Conservation (phyloP, 148 eudicot genomes). For the Hydrangea macrophylla region DNA sequence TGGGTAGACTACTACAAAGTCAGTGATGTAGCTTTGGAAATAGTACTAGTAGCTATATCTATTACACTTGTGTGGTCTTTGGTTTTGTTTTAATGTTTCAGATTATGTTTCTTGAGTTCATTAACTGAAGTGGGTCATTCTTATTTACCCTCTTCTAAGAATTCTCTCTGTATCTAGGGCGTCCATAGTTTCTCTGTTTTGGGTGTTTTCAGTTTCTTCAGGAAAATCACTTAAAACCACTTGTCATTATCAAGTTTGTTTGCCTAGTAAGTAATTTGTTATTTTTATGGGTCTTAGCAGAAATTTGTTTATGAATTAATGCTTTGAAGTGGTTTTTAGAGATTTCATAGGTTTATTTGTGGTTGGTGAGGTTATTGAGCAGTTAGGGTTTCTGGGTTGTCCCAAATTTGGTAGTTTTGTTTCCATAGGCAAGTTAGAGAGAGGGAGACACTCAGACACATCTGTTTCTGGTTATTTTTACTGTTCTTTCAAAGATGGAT, state of each 20-base stretch:
- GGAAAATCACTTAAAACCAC: neutral
- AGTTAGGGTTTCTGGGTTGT: conserved; percentile 28
- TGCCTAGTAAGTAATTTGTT: neutral
- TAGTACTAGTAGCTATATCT: conserved; percentile 24
- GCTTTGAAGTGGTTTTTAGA: conserved; percentile 1
- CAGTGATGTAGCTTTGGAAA: conserved; percentile 29
- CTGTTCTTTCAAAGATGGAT: conserved; percentile 33
- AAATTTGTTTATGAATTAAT: neutral
- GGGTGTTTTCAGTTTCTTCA: neutral
- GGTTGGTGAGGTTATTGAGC: conserved; percentile 15
- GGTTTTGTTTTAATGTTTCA: conserved; percentile 27
- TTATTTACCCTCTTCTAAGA: conserved; percentile 6
- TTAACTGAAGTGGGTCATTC: conserved; percentile 41
- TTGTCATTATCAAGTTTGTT: neutral
- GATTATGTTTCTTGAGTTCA: conserved; percentile 38
- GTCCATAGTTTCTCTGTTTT: neutral
- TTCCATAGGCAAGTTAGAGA: conserved; percentile 2
- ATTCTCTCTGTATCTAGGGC: neutral
- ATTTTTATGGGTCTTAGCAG: neutral
- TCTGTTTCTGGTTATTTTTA: conserved; percentile 10
- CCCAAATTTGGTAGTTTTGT: neutral
- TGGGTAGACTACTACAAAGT: conserved; percentile 6
- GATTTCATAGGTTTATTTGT: conserved; percentile 7
- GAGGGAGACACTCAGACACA: conserved; percentile 1
- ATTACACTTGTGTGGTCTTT: conserved; percentile 28